Evolutionary conservation across 768 basidiomycete genomes (phyloP).

Genomic region (Xerocomellus chrysenteron): DNA sequence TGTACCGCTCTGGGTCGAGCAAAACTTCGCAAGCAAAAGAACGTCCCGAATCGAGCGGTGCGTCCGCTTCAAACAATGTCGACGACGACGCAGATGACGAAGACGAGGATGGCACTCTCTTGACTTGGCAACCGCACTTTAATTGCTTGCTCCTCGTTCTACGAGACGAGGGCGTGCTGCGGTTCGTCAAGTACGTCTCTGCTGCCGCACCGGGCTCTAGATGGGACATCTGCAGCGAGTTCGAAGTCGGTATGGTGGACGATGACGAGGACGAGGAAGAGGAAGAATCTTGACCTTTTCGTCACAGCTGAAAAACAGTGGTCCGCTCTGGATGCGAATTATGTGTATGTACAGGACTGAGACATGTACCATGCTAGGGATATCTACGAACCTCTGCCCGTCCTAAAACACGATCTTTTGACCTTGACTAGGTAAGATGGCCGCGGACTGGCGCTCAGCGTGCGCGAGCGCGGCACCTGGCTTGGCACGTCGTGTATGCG

Average conservation of each 20-base stretch:
- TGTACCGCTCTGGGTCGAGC: conserved; percentile 70
- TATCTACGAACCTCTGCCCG: background rate
- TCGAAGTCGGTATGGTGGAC: conserved; percentile 81
- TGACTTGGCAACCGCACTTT: conserved; percentile 87
- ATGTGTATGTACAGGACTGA: background rate
- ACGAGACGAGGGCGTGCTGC: conserved; percentile 90
- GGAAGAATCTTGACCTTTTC: conserved; percentile 9
- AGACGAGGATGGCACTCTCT: conserved; percentile 69
- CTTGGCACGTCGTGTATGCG: conserved; percentile 46
- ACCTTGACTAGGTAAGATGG: conserved; percentile 64
- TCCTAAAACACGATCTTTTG: conserved; percentile 70
- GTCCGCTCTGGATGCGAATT: background rate
- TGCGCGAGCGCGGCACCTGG: conserved; percentile 81
- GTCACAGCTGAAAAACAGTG: background rate
- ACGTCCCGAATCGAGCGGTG: conserved; percentile 8
- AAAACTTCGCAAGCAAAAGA: conserved; percentile 31
- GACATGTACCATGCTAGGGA: background rate
- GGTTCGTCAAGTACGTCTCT: conserved; percentile 93
- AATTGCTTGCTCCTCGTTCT: conserved; percentile 87
- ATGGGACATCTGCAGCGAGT: conserved; percentile 94
- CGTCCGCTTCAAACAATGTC: conserved; percentile 12
- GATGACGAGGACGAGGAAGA: conserved; percentile 44
- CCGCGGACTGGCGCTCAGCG: conserved; percentile 72
- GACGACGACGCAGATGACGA: conserved; percentile 30
- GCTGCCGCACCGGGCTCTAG: conserved; percentile 86